These are phyloP conservation scores for Pseudogymnoascus sp. DNA, from an alignment of 2,329 filamentous ascomycete genomes.

Conservation along the genomic window DNA sequence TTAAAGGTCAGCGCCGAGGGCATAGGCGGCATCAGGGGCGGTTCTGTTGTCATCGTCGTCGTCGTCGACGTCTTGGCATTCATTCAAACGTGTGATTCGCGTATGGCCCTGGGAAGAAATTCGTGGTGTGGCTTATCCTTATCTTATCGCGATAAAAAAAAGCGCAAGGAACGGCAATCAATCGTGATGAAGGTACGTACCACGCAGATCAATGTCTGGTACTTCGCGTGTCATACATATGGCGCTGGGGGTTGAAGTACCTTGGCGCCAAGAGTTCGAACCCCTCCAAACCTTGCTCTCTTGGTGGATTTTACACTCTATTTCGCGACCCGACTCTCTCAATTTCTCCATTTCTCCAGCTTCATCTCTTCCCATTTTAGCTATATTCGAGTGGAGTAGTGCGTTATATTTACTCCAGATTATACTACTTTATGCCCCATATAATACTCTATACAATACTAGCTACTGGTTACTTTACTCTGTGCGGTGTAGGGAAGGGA, in stretches of 20 bases:
- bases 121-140: background rate
- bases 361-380: background rate
- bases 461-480: background rate
- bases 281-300: background rate
- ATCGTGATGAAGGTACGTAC: background rate
- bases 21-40: conserved; percentile 31
- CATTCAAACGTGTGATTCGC: background rate
- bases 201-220: background rate
- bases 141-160: background rate
- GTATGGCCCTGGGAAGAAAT: background rate
- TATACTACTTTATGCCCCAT: background rate
- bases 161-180: background rate
- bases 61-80: conserved; percentile 16
- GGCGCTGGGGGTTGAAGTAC: background rate
- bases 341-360: background rate
- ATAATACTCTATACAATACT: background rate
- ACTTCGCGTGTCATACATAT: conserved; percentile 1
- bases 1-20: conserved; percentile 71
- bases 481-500: background rate
- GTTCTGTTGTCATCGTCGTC: conserved; percentile 39
- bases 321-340: background rate
- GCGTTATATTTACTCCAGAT: background rate
- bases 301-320: background rate
- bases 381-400: background rate
- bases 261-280: background rate